These are phyloP conservation scores for Saxophila tyrrhenica DNA, from an alignment of 495 filamentous ascomycete species.

Conservation along the genomic window DNA sequence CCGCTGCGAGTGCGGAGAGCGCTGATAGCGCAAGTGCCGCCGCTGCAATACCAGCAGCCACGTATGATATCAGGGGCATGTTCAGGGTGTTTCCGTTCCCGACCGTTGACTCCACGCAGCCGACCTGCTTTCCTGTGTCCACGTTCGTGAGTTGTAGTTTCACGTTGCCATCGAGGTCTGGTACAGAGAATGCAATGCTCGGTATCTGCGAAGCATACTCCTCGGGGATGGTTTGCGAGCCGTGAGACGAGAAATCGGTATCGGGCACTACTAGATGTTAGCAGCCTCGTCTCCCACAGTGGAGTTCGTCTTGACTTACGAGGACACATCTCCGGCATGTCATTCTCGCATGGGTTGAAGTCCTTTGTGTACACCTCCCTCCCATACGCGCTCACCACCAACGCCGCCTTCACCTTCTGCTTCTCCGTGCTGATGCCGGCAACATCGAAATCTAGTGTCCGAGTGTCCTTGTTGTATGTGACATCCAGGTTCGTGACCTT, in stretches of 20 bases:
- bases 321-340: conserved; percentile 68
- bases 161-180: conserved; percentile 81
- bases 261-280: conserved; percentile 46
- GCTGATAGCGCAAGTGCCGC: conserved; percentile 68
- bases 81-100: conserved; percentile 74
- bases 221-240: conserved; percentile 55
- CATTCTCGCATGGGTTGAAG: conserved; percentile 77
- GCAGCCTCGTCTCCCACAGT: background rate
- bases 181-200: conserved; percentile 79
- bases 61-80: conserved; percentile 68
- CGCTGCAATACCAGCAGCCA: conserved; percentile 77
- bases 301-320: conserved; percentile 38
- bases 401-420: conserved; percentile 70
- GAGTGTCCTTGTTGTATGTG: conserved; percentile 61
- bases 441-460: conserved; percentile 69
- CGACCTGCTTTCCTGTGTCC: conserved; percentile 45
- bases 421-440: conserved; percentile 59
- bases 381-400: conserved; percentile 80
- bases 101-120: conserved; percentile 73
- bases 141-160: conserved; percentile 62
- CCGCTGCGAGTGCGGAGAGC: conserved; percentile 54
- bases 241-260: conserved; percentile 61
- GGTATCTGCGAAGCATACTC: conserved; percentile 67
- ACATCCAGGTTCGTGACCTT: conserved; percentile 65
- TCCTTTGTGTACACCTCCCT: conserved; percentile 63